Evolutionary conservation across 495 filamentous ascomycete genomes (phyloP).

Genomic region (Neurospora sp.): DNA sequence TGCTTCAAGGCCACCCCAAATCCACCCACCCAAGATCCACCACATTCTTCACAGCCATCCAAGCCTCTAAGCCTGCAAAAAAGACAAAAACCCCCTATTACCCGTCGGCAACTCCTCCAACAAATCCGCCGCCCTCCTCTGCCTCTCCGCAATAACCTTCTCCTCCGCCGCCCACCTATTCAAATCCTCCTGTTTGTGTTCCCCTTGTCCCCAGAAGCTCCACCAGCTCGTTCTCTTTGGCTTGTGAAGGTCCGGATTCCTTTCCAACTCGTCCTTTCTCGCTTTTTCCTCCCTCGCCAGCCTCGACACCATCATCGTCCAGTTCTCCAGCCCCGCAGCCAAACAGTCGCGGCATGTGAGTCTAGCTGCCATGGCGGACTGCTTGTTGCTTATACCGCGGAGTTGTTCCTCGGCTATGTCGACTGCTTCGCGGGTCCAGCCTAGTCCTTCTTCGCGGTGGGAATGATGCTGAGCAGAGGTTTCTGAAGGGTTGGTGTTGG

Average conservation of each 20-base stretch:
- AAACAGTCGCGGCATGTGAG: constrained; percentile 63
- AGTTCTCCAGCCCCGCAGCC: constrained; percentile 59
- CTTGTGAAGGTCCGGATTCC: constrained; percentile 1
- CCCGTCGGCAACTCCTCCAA: constrained; percentile 36
- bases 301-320: constrained; percentile 56
- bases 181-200: constrained; percentile 10
- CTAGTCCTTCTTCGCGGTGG: constrained; percentile 55
- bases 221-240: constrained; percentile 19
- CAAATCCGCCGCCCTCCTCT: constrained; percentile 32
- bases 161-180: constrained; percentile 43
- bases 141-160: constrained; percentile 39
- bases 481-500: not conserved
- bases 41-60: not conserved
- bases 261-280: constrained; percentile 16
- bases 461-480: constrained; percentile 24
- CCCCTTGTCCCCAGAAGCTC: constrained; percentile 39
- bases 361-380: constrained; percentile 21
- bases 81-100: constrained; percentile 21
- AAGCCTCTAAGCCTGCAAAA: constrained; percentile 27
- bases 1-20: not conserved
- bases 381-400: constrained; percentile 18
- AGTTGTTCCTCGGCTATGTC: constrained; percentile 49
- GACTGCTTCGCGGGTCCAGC: constrained; percentile 78
- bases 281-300: constrained; percentile 45
- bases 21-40: not conserved